Evolutionary conservation across 2,329 filamentous ascomycete genomes (phyloP).

Genomic region (Colletotrichum musae): DNA sequence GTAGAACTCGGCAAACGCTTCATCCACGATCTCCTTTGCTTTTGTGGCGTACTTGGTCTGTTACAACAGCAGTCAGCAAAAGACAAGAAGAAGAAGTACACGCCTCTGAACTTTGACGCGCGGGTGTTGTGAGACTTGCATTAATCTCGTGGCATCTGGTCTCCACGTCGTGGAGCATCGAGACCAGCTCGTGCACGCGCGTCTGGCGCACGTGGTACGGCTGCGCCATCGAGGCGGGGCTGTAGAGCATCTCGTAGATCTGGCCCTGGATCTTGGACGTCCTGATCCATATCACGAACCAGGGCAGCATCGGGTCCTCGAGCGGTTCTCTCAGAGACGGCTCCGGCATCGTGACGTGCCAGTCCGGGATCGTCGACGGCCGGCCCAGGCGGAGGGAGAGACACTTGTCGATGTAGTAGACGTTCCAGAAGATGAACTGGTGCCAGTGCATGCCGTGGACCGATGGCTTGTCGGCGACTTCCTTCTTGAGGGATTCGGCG

Average conservation of each 20-base stretch:
- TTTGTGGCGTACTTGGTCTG: slow-evolving; percentile 12
- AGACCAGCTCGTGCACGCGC: slow-evolving; percentile 50
- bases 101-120: no score
- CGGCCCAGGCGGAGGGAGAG: slow-evolving; percentile 69
- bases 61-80: background rate
- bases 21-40: slow-evolving; percentile 27
- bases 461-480: slow-evolving; percentile 40
- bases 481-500: slow-evolving; percentile 43
- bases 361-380: slow-evolving; percentile 69
- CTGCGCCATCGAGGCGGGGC: slow-evolving; percentile 56
- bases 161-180: slow-evolving; percentile 51
- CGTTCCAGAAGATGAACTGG: slow-evolving; percentile 67
- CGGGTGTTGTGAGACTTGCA: slow-evolving; percentile 25
- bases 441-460: slow-evolving; percentile 50
- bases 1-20: slow-evolving; percentile 52
- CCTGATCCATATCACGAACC: slow-evolving; percentile 63
- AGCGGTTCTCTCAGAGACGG: slow-evolving; percentile 1
- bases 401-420: slow-evolving; percentile 71
- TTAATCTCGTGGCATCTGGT: slow-evolving; percentile 43
- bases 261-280: slow-evolving; percentile 67
- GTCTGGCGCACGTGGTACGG: slow-evolving; percentile 50
- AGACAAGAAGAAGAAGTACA: background rate
- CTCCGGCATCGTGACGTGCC: slow-evolving; percentile 63
- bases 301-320: slow-evolving; percentile 46
- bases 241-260: slow-evolving; percentile 70